Conservation (phyloP, 2,329 filamentous ascomycete species). For the Aspergillus hiratsukae region DNA sequence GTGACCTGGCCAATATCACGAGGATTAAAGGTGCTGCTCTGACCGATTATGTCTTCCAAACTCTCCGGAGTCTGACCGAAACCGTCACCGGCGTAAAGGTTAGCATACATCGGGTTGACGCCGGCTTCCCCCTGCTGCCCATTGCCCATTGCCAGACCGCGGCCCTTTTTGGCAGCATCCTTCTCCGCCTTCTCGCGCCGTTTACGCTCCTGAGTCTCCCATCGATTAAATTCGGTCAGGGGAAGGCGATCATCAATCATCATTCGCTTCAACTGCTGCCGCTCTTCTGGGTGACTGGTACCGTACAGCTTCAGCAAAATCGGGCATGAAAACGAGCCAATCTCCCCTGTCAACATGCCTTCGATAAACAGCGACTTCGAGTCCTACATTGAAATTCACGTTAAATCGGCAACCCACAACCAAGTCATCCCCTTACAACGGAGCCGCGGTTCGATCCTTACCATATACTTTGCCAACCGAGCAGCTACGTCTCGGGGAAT, state of each 20-base stretch:
- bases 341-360: conserved; percentile 63
- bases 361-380: conserved; percentile 60
- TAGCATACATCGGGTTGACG: conserved; percentile 29
- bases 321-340: conserved; percentile 67
- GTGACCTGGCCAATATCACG: conserved; percentile 60
- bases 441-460: conserved; percentile 30
- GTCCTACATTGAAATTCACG: conserved; percentile 41
- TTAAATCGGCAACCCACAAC: not conserved
- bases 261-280: conserved; percentile 53
- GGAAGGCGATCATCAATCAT: conserved; percentile 65
- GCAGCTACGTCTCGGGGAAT: conserved; percentile 62
- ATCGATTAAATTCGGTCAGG: conserved; percentile 47
- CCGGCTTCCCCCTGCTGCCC: conserved; percentile 22
- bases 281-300: conserved; percentile 51
- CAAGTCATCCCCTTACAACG: not conserved
- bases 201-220: conserved; percentile 47
- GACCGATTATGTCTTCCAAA: conserved; percentile 61
- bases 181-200: conserved; percentile 45
- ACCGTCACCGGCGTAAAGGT: conserved; percentile 30
- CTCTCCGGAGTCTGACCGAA: conserved; percentile 33
- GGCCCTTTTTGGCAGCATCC: conserved; percentile 31
- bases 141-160: conserved; percentile 22
- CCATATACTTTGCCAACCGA: conserved; percentile 71
- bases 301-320: conserved; percentile 67
- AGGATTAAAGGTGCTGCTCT: conserved; percentile 64